Evolutionary conservation across 805 yeast genomes (phyloP).

Genomic region (Candida adriatica): DNA sequence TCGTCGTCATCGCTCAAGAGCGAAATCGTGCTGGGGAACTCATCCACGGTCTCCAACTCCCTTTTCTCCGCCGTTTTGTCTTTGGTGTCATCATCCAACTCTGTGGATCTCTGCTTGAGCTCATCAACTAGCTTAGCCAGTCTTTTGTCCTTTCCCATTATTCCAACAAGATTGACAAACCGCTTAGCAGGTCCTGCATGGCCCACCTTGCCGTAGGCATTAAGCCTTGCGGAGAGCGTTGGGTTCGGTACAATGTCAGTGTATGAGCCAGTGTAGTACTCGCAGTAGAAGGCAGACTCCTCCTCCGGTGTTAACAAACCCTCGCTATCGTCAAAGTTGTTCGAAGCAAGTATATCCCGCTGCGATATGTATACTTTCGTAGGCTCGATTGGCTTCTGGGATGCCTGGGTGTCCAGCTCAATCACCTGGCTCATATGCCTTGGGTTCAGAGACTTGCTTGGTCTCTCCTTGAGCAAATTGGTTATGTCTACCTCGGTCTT

Average conservation of each 20-base stretch:
- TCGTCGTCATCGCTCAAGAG: no score
- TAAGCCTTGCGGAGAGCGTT: constrained; percentile 7
- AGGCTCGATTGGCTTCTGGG: background rate
- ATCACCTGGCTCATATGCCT: no score
- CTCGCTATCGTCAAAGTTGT: constrained; percentile 7
- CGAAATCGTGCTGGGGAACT: no score
- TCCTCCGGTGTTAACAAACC: constrained; percentile 17
- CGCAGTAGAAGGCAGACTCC: constrained; percentile 7
- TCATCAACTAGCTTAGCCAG: no score
- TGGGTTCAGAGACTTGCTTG: no score
- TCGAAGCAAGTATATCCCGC: constrained; percentile 9
- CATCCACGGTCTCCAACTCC: no score
- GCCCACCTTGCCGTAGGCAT: constrained; percentile 8
- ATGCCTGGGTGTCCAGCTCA: background rate
- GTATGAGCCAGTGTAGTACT: background rate
- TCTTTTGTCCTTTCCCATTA: no score
- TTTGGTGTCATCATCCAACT: no score
- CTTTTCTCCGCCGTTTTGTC: no score
- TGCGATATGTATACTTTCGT: background rate
- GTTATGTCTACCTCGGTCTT: background rate
- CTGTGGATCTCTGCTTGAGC: no score
- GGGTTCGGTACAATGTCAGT: constrained; percentile 9
- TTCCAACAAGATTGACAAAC: constrained; percentile 13
- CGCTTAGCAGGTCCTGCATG: constrained; percentile 12
- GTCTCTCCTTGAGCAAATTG: background rate